Evolutionary conservation across 2,329 filamentous ascomycete genomes (phyloP).

Genomic region (Ophiostoma novo-ulmi): DNA sequence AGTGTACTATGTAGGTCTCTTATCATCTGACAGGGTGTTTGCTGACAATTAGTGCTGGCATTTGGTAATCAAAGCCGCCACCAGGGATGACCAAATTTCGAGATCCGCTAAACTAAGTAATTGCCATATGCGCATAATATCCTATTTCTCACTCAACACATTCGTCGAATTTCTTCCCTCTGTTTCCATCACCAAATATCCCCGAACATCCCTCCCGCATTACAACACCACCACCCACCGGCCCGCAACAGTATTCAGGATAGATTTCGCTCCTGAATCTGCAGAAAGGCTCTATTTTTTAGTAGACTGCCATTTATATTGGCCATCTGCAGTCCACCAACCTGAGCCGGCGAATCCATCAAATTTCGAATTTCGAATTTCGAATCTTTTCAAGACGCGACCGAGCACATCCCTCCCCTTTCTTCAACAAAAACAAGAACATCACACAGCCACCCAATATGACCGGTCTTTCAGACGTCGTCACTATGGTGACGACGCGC

Average conservation of each 20-base stretch:
- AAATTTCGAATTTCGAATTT: background rate
- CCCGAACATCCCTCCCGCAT: background rate
- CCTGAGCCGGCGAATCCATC: background rate
- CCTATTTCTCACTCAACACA: constrained; percentile 4
- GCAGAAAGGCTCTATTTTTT: background rate
- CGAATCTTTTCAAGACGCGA: background rate
- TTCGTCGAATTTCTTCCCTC: background rate
- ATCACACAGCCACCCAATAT: constrained; percentile 25
- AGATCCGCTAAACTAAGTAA: background rate
- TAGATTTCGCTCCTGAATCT: background rate
- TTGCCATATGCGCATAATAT: constrained; percentile 6
- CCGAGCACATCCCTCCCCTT: background rate
- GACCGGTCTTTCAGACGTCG: constrained; percentile 31
- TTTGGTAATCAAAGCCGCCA: constrained; percentile 5
- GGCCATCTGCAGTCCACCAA: background rate
- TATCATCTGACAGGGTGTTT: background rate
- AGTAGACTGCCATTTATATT: background rate
- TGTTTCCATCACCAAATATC: constrained; percentile 6
- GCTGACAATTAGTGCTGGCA: background rate
- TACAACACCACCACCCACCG: background rate
- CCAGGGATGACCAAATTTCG: background rate
- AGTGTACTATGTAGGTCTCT: too few relatives aligned
- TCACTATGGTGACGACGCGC: constrained; percentile 33
- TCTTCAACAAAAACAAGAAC: background rate
- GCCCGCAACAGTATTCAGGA: background rate